Evolutionary conservation across 805 yeast genomes (phyloP).

Genomic region (Tetrapisispora pingtungensis): DNA sequence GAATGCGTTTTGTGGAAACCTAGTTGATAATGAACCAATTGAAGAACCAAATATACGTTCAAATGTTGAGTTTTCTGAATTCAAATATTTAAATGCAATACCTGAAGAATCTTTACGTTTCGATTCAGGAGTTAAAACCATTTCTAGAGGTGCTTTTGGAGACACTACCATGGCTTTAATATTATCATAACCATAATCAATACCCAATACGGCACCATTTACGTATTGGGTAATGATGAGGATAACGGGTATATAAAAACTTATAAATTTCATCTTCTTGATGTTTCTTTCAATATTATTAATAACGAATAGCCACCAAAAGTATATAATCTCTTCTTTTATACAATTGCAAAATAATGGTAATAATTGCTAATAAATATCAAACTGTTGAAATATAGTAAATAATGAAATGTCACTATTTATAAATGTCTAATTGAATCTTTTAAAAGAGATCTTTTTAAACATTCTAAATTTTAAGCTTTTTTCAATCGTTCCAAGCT

Average conservation of each 20-base stretch:
- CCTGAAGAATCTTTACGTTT: constrained; percentile 85
- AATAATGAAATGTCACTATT: too few species aligned
- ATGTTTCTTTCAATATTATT: too few species aligned
- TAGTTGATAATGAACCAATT: constrained; percentile 56
- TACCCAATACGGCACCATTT: constrained; percentile 63
- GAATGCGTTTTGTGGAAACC: constrained; percentile 64
- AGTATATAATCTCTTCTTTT: too few species aligned
- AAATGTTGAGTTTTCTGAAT: constrained; percentile 31
- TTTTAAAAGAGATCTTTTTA: too few species aligned
- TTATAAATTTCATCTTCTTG: background rate
- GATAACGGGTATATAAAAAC: background rate
- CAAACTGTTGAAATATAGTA: too few species aligned
- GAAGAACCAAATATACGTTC: constrained; percentile 74
- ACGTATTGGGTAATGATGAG: background rate
- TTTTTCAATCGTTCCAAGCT: too few species aligned
- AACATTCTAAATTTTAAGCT: too few species aligned
- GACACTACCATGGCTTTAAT: constrained; percentile 84
- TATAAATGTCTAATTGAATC: too few species aligned
- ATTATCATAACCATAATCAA: constrained; percentile 83
- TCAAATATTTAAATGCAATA: constrained; percentile 44
- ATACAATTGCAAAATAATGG: too few species aligned
- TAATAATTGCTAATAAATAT: too few species aligned
- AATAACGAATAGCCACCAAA: too few species aligned
- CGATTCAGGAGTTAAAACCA: constrained; percentile 81
- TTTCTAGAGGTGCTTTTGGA: constrained; percentile 80